Conservation (phyloP, 306 rosid genomes). For the Castanea crenata region DNA sequence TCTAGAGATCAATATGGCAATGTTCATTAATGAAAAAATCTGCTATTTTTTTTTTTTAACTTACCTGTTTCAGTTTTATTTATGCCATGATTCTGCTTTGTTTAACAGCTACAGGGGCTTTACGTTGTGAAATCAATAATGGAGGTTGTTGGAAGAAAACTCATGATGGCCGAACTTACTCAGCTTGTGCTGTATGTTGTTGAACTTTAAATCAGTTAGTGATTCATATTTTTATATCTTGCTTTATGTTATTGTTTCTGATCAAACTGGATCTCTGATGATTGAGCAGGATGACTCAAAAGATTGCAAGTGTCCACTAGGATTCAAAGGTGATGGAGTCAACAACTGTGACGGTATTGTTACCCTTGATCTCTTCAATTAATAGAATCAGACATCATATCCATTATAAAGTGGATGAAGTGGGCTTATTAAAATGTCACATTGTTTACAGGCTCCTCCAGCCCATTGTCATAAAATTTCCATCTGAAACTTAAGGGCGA, state of each 20-base stretch:
- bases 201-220: background rate
- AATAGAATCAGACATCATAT: background rate
- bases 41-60: background rate
- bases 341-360: constrained; percentile 70
- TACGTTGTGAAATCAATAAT: constrained; percentile 75
- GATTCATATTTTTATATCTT: constrained; percentile 1
- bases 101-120: constrained; percentile 73
- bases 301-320: constrained; percentile 84
- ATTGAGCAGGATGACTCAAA: constrained; percentile 63
- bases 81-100: constrained; percentile 14
- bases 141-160: constrained; percentile 94
- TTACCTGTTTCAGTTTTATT: background rate
- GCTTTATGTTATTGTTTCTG: background rate
- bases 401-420: background rate
- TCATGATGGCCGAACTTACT: constrained; percentile 50
- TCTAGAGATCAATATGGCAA: background rate
- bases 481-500: background rate
- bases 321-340: constrained; percentile 86
- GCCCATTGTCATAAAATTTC: background rate
- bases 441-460: background rate
- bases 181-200: constrained; percentile 82
- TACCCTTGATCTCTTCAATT: constrained; percentile 2
- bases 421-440: constrained; percentile 5
- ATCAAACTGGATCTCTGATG: constrained; percentile 11
- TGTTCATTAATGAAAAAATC: background rate